A percentile compares a stretch with the other conserved stretches of the same genome.
Evolutionary conservation across 192 early-diverging fungal species (phyloP).

Genomic region (Gaertneriomyces sp.): DNA sequence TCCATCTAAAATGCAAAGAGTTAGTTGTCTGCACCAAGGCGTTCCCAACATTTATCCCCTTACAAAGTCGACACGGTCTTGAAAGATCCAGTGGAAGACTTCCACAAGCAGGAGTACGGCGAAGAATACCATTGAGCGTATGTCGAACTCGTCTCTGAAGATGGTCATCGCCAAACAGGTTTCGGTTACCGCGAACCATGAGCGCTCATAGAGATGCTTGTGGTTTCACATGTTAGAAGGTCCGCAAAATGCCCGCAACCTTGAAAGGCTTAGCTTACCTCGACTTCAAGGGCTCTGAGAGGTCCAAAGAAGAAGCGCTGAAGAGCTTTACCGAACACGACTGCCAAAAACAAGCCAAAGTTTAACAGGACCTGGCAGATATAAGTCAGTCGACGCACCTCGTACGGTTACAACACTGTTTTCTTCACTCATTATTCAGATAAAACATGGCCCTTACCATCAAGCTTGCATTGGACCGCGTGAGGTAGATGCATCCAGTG

Average conservation of each 20-base stretch:
- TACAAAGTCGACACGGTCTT: constrained; percentile 86
- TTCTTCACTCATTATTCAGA: too few species aligned
- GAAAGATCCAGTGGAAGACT: constrained; percentile 94
- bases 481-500: constrained; percentile 83
- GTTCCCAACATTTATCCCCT: constrained; percentile 20
- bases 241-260: background rate
- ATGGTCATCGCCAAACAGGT: constrained; percentile 94
- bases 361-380: constrained; percentile 67
- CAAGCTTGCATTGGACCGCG: constrained; percentile 80
- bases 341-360: constrained; percentile 72
- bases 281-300: constrained; percentile 88
- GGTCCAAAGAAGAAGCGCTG: constrained; percentile 87
- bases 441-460: constrained; percentile 62
- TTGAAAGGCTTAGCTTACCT: constrained; percentile 46
- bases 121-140: constrained; percentile 78
- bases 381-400: background rate
- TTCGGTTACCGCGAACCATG: constrained; percentile 97
- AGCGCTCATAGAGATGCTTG: constrained; percentile 92
- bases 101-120: constrained; percentile 86
- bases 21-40: background rate
- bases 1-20: constrained; percentile 68
- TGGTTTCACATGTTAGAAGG: background rate
- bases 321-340: constrained; percentile 72
- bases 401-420: too few species aligned
- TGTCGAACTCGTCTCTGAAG: constrained; percentile 92